Base-by-base conservation (phyloP, 257 asterid species). In the Perilla frutescens region DNA sequence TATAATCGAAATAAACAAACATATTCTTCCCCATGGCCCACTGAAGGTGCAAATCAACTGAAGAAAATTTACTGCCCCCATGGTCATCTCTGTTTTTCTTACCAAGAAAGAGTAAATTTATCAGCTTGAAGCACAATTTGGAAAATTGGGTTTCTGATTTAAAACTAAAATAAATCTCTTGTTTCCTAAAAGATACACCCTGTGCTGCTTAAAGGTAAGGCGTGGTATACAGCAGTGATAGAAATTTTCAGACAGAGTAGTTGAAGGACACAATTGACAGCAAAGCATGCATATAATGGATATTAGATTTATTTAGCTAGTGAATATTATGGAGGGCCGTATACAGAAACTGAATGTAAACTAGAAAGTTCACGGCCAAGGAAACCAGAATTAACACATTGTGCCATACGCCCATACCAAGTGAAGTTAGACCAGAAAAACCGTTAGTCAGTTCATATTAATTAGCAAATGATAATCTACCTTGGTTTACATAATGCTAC, bases 11-110 rank as follows among this genome's bases (percentile, higher is more conserved):
- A 29, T 62, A 64, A 70, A 37, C 34, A 69, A 34, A 8, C 49
- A 77, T 77, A 55, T 70, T 3, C 59, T 68, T 50, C 73, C 58
- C 70, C 71, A 66, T 66, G 58, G 71, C 29, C 58, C 47, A 68
- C 55, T 20, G 44, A 31, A 70, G 40, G 44, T 53, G 64, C 72
- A 76, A 76, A 47, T n/a, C 76, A 76, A 62, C 50, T 48, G 57
- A 62, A 61, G 76, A 48, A 37, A 72, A 50, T 49, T 40, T n/a
- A 72, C 34, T 39, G 67, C 59, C 66, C 56, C 37, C 55, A 55
- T 62, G 14, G 53, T 50, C 44, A 77, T 73, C 14, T 61, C 59
- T 61, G 73, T 71, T 63, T 56, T 31, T 68, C 71, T 39, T 53
- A 62, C 40, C 29, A 48, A 68, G 47, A 66, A 66, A 62, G 59